Conservation (phyloP, 495 filamentous ascomycete species). For the Aspergillus baeticus region DNA sequence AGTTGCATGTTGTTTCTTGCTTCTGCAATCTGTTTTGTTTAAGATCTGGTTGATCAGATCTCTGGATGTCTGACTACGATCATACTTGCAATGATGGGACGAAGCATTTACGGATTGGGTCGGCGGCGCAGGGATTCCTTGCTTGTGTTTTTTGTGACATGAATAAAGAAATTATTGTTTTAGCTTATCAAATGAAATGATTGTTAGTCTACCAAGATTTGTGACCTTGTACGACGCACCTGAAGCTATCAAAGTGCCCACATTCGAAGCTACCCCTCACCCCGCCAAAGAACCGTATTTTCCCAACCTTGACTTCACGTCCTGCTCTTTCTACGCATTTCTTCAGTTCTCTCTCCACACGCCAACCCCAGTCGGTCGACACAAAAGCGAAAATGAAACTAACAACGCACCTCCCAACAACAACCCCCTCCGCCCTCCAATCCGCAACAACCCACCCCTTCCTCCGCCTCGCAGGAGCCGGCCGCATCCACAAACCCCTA, state of each 20-base stretch:
- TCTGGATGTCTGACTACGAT: conserved; percentile 1
- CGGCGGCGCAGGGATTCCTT: conserved; percentile 1
- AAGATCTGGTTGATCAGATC: conserved; percentile 2
- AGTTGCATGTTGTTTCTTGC: background rate
- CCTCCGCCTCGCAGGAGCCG: conserved; percentile 63
- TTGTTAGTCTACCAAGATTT: no score
- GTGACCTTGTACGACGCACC: no score
- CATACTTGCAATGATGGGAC: conserved; percentile 10
- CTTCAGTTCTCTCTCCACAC: background rate
- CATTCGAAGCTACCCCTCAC: conserved; percentile 3
- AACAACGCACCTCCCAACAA: conserved; percentile 30
- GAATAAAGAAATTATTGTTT: background rate
- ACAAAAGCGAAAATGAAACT: conserved; percentile 25
- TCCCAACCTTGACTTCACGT: background rate
- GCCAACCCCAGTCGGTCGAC: background rate
- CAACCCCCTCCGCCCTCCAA: conserved; percentile 38
- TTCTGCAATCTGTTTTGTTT: background rate
- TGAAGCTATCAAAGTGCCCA: no score
- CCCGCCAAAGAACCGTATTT: background rate
- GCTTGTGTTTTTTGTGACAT: background rate
- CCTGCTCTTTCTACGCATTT: background rate
- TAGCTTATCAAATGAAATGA: background rate
- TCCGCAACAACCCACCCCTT: conserved; percentile 66
- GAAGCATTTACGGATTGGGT: conserved; percentile 1
- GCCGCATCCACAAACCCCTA: conserved; percentile 52